These are phyloP conservation scores for Metschnikowia koreensis DNA, from an alignment of 805 yeast genomes.

Conservation along the genomic window DNA sequence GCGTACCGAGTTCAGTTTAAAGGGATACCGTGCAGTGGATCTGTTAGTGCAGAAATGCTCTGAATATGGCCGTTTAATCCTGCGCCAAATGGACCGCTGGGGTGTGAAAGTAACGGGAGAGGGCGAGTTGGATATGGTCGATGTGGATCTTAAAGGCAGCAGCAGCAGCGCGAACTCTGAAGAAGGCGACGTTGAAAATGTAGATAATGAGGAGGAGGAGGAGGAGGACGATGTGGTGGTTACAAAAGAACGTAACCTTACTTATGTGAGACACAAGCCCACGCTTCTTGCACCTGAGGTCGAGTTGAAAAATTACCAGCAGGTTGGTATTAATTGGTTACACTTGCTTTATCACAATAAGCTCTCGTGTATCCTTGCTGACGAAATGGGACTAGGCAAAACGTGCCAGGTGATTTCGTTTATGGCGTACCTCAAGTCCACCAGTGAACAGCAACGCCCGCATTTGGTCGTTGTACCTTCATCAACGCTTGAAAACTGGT, in stretches of 20 bases:
- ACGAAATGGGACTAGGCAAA: conserved; percentile 98
- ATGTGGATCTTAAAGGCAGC: conserved; percentile 21
- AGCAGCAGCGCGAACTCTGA: no score
- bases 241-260: conserved; percentile 19
- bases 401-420: conserved; percentile 96
- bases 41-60: conserved; percentile 85
- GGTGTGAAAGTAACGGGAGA: conserved; percentile 74
- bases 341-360: conserved; percentile 71
- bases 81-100: conserved; percentile 77
- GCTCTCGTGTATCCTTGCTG: conserved; percentile 91
- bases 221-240: conserved; percentile 37
- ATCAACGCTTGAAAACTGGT: conserved; percentile 96
- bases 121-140: conserved; percentile 68
- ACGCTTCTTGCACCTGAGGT: conserved; percentile 58
- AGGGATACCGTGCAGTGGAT: conserved; percentile 93
- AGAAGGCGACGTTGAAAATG: no score
- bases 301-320: conserved; percentile 83
- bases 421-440: conserved; percentile 76
- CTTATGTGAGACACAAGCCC: conserved; percentile 72
- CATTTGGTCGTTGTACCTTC: conserved; percentile 95
- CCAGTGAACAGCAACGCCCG: conserved; percentile 60
- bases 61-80: conserved; percentile 66
- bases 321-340: conserved; percentile 96
- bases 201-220: conserved; percentile 20
- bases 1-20: conserved; percentile 63